Evolutionary conservation across 306 rosid genomes (phyloP).

Genomic region (Cajanus cajan): DNA sequence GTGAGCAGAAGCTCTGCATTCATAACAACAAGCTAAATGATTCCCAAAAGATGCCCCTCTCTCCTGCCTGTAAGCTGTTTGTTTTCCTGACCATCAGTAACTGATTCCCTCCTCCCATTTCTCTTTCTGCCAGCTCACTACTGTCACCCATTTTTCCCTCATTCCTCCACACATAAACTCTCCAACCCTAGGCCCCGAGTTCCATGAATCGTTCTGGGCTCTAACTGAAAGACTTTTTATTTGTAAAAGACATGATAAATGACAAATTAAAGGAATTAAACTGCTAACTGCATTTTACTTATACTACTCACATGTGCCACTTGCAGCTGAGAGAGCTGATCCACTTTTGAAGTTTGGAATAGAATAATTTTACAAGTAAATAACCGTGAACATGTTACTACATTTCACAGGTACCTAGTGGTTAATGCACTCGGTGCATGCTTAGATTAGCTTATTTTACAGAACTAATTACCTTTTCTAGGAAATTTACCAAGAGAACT

Average conservation of each 20-base stretch:
- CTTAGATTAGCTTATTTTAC: not conserved
- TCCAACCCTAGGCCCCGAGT: no score
- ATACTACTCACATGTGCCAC: not conserved
- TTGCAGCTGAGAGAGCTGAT: not conserved
- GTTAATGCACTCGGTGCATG: not conserved
- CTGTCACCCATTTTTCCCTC: no score
- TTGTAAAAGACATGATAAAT: not conserved
- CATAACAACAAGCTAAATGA: no score
- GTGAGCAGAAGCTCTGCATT: no score
- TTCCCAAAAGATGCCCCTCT: no score
- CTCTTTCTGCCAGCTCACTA: no score
- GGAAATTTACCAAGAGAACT: not conserved
- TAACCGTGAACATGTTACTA: not conserved
- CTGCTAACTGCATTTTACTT: not conserved
- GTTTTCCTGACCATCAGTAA: no score
- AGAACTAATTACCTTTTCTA: not conserved
- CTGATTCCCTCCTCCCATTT: no score
- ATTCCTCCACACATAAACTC: no score
- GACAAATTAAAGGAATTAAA: not conserved
- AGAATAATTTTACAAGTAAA: not conserved
- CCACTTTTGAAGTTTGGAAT: not conserved
- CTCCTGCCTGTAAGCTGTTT: no score
- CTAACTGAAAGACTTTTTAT: not conserved
- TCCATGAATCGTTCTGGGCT: no score
- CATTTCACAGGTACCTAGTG: not conserved